Evolutionary conservation across 2,329 filamentous ascomycete genomes (phyloP), one percentile per base, ranked within the genome.

Genomic region (Monilinia vaccinii-corymbosi): DNA sequence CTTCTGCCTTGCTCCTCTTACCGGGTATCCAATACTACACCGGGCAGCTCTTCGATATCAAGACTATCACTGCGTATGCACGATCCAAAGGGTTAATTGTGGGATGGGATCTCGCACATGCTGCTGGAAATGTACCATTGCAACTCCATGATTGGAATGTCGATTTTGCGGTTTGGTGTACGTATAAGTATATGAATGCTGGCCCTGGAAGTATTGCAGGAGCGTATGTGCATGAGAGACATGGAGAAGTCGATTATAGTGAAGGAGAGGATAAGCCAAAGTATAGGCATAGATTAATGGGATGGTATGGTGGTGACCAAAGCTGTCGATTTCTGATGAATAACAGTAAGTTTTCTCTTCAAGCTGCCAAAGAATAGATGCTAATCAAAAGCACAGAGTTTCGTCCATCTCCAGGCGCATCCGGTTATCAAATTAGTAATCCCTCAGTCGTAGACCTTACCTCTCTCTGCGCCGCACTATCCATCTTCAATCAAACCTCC

Each of bases 11-110:
- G 10, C 75, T 96, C 0, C 81, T 96, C 5, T 82, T 97, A 0
- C 90, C 91, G 0, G 92, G 89, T 11, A 87, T 97, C 46, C 91
- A 97, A 71, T 97, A 91, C 77, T 96, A 95, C 75, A 94, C 88
- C 0, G 91, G 91, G 58, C 92, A 97, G 72, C 83, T 88, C 60
- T 88, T 96, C 67, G 90, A 96, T 72, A 92, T 97, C 4, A 75
- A 83, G 47, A 79, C 76, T 47, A 96, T 96, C 72, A 96, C 92
- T 0, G 79, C 80, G 1, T 81, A 92, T 74, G 91, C 91, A 0
- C 87, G 86, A 65, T 78, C 77, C 0, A 82, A 83, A 64, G 88
- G 85, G 55, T 84, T 96, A 47, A 73, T 84, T 1, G 84, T 94
- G 5, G 90, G 91, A 31, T 96, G 91, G 91, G 91, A 96, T 71